Percentiles rank a stretch among this genome's conserved stretches.
phyloP scores from a whole-genome alignment of 495 filamentous ascomycete genomes.

The Penicillium bovifimosum region DNA sequence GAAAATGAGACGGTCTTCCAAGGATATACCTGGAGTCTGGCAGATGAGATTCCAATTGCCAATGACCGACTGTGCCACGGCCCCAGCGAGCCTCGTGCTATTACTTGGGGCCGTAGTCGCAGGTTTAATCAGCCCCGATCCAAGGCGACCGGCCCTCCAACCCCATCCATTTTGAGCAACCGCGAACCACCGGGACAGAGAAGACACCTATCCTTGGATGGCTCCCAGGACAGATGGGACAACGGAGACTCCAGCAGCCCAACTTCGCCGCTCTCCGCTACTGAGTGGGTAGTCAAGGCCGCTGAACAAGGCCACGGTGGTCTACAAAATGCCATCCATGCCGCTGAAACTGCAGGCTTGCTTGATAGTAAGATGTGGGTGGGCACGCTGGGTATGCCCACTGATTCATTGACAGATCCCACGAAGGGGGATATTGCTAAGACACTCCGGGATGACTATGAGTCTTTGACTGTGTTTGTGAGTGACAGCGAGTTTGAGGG shows the following conservation, averaged over 20 bases:
- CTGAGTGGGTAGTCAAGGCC: slow-evolving; percentile 69
- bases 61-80: slow-evolving; percentile 31
- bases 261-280: slow-evolving; percentile 51
- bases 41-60: slow-evolving; percentile 22
- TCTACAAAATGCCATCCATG: slow-evolving; percentile 73
- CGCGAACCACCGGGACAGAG: slow-evolving; percentile 26
- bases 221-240: neutral
- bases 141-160: slow-evolving; percentile 58
- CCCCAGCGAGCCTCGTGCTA: slow-evolving; percentile 56
- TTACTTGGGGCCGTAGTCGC: slow-evolving; percentile 60
- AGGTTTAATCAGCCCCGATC: slow-evolving; percentile 69
- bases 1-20: slow-evolving; percentile 56
- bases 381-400: slow-evolving; percentile 84
- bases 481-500: slow-evolving; percentile 81
- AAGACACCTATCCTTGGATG: slow-evolving; percentile 7
- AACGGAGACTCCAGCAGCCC: slow-evolving; percentile 33
- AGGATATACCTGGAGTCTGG: slow-evolving; percentile 34
- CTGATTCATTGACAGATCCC: slow-evolving; percentile 64
- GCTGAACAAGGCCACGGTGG: slow-evolving; percentile 85
- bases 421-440: slow-evolving; percentile 72
- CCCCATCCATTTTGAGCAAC: slow-evolving; percentile 59
- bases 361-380: slow-evolving; percentile 69
- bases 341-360: slow-evolving; percentile 55
- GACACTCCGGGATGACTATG: slow-evolving; percentile 65
- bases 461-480: slow-evolving; percentile 72